A percentile compares a stretch with the other conserved stretches of the same genome.
phyloP scores from a whole-genome alignment of 2,329 filamentous ascomycete genomes.

The Grosmannia clavigera region DNA sequence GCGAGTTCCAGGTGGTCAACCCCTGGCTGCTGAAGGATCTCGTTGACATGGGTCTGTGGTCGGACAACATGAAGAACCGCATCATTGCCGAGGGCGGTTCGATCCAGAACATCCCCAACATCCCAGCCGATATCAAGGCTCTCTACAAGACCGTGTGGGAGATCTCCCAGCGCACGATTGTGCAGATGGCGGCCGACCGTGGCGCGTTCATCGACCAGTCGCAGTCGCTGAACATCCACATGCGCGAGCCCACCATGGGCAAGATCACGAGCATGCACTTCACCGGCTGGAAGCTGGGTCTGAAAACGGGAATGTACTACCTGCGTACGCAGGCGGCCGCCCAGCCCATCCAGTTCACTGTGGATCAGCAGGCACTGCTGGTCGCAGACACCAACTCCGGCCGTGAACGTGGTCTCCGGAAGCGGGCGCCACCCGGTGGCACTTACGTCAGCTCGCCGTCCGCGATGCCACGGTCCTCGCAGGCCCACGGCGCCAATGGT shows the following conservation, averaged over 20 bases:
- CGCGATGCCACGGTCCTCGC: constrained; percentile 56
- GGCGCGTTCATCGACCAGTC: constrained; percentile 99
- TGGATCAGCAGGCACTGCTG: constrained; percentile 90
- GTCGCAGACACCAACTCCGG: constrained; percentile 71
- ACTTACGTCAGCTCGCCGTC: constrained; percentile 46
- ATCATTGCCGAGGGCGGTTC: constrained; percentile 97
- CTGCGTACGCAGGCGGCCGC: constrained; percentile 94
- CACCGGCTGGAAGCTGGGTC: constrained; percentile 93
- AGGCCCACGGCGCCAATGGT: constrained; percentile 33
- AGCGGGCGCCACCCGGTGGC: constrained; percentile 44
- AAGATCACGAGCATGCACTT: constrained; percentile 99
- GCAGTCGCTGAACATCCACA: constrained; percentile 97
- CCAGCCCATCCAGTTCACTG: constrained; percentile 96
- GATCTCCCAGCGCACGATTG: constrained; percentile 87
- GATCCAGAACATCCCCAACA: constrained; percentile 93
- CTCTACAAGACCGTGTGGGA: constrained; percentile 99
- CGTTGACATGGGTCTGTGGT: constrained; percentile 96
- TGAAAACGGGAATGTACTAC: constrained; percentile 99
- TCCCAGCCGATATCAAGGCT: constrained; percentile 87
- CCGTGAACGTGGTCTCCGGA: constrained; percentile 58
- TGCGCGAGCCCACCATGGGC: constrained; percentile 98
- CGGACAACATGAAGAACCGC: constrained; percentile 99
- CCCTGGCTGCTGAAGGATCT: constrained; percentile 97
- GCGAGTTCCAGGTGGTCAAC: constrained; percentile 99
- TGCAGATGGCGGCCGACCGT: constrained; percentile 97